phyloP scores from a whole-genome alignment of 176 grass and related monocot species.

The Secale cereale region DNA sequence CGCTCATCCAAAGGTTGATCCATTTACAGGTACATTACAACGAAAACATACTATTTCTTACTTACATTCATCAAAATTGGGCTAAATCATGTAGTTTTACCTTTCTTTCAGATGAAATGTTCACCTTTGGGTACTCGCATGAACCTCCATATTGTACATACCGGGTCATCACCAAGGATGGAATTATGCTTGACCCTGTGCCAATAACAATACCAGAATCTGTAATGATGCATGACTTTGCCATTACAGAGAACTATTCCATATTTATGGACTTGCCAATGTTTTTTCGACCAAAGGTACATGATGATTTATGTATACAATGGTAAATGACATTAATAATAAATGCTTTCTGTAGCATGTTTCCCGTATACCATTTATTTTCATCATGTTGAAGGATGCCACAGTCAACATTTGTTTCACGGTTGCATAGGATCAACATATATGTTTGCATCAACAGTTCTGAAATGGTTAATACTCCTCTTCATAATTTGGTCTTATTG shows the following conservation, averaged over 20 bases:
- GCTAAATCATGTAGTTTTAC: conserved; percentile 12
- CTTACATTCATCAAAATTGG: background rate
- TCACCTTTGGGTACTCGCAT: conserved; percentile 90
- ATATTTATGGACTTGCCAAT: conserved; percentile 97
- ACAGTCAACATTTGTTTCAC: background rate
- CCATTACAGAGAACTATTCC: conserved; percentile 85
- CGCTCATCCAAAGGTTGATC: conserved; percentile 95
- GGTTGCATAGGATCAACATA: background rate
- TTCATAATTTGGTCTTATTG: background rate
- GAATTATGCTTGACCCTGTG: conserved; percentile 86
- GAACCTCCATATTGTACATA: conserved; percentile 89
- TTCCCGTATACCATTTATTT: background rate
- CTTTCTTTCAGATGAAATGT: conserved; percentile 81
- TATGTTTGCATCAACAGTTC: background rate
- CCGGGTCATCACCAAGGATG: conserved; percentile 80
- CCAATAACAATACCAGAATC: conserved; percentile 89
- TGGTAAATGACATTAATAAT: background rate
- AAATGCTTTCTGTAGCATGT: background rate
- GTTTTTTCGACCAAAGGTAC: conserved; percentile 79
- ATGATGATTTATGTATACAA: background rate
- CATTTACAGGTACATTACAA: conserved; percentile 62
- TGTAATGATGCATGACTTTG: conserved; percentile 99
- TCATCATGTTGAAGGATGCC: background rate
- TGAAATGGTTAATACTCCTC: background rate
- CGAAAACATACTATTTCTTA: background rate